A percentile compares a stretch with the other conserved stretches of the same genome.
phyloP scores from a whole-genome alignment of 345 rosid species.

The Lepidium didymum region DNA sequence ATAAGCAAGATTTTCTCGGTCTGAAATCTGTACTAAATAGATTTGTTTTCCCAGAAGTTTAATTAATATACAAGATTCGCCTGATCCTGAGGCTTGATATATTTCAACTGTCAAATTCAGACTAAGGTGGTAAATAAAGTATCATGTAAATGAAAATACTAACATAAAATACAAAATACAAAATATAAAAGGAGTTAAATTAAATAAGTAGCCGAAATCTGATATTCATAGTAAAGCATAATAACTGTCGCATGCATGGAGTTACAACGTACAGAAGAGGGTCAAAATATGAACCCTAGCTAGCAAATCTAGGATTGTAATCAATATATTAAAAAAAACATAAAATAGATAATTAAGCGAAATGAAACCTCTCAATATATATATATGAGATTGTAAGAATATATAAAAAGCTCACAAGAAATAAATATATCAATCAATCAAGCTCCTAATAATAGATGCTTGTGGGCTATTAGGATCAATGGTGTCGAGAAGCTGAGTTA shows the following conservation, averaged over 20 bases:
- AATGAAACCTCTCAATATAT: slow-evolving; percentile 11
- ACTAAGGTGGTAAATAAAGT: too few relatives aligned
- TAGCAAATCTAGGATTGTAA: not conserved
- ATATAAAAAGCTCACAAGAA: not conserved
- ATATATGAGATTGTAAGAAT: not conserved
- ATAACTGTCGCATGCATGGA: slow-evolving; percentile 12
- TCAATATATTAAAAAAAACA: not conserved
- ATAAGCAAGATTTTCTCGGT: too few relatives aligned
- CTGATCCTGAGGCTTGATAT: slow-evolving; percentile 1
- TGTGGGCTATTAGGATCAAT: slow-evolving; percentile 84
- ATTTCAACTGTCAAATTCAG: not conserved
- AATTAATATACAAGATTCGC: slow-evolving; percentile 11
- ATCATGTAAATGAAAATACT: too few relatives aligned
- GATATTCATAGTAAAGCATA: slow-evolving; percentile 15
- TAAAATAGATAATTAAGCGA: slow-evolving; percentile 5
- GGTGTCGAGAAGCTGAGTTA: slow-evolving; percentile 76
- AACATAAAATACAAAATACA: too few relatives aligned
- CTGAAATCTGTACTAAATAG: not conserved
- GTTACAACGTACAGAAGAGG: slow-evolving; percentile 13
- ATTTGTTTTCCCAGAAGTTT: not conserved
- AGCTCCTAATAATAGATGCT: slow-evolving; percentile 89
- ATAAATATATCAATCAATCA: slow-evolving; percentile 44
- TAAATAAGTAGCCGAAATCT: not conserved
- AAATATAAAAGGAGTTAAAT: too few relatives aligned
- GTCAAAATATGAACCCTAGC: slow-evolving; percentile 17